Conservation (phyloP, 148 eudicot genomes). For the Nepenthes gracilis region DNA sequence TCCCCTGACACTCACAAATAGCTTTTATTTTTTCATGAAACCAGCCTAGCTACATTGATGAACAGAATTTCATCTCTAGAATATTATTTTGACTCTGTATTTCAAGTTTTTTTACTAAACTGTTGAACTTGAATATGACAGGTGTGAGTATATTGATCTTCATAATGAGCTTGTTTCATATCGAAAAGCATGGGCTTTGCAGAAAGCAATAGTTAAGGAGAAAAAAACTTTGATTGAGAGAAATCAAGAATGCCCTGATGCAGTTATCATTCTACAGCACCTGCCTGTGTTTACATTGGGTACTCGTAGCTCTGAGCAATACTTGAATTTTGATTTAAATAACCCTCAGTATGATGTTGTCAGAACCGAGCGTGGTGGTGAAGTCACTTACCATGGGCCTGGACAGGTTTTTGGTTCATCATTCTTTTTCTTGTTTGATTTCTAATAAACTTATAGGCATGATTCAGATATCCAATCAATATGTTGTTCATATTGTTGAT, state of each 20-base stretch:
- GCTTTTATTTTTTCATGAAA: too few species aligned
- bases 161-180: slow-evolving; percentile 66
- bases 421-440: not conserved
- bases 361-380: slow-evolving; percentile 93
- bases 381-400: slow-evolving; percentile 98
- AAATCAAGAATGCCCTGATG: slow-evolving; percentile 47
- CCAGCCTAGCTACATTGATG: too few species aligned
- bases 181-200: slow-evolving; percentile 74
- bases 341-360: slow-evolving; percentile 53
- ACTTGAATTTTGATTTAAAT: slow-evolving; percentile 51
- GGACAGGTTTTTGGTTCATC: slow-evolving; percentile 55
- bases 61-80: too few species aligned
- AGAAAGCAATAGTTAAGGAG: slow-evolving; percentile 59
- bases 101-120: too few species aligned
- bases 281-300: slow-evolving; percentile 90
- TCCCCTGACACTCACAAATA: too few species aligned
- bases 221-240: slow-evolving; percentile 40
- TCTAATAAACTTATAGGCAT: too few species aligned
- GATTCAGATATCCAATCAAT: too few species aligned
- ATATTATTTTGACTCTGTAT: too few species aligned
- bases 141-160: slow-evolving; percentile 66
- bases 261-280: slow-evolving; percentile 73
- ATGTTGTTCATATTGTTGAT: too few species aligned
- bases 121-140: slow-evolving; percentile 8
- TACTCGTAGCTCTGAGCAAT: slow-evolving; percentile 65